Evolutionary conservation across 768 basidiomycete genomes (phyloP), one percentile per base, ranked within the genome.

Genomic region (Lactifluus hygrophoroides): DNA sequence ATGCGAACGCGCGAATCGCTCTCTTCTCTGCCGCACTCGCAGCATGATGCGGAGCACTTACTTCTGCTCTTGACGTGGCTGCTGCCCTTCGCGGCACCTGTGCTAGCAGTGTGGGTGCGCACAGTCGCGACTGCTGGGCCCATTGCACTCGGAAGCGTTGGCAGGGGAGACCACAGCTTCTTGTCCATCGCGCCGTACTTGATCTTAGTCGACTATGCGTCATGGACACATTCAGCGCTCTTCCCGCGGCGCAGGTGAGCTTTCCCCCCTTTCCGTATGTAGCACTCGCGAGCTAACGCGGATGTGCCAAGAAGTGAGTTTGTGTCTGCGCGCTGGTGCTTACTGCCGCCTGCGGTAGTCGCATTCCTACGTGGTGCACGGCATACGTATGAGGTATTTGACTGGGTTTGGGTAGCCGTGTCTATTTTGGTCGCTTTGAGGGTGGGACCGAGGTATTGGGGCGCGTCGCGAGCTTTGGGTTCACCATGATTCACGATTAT

Each of bases 101-200:
- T 87, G 6, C 74, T 97, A 25, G 85, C 81, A 1, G 92, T 95
- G 2, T 97, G 94, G 94, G 86, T 86, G 2, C 81, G 92, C 50
- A 94, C 93, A 38, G 73, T 95, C 11, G 77, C 81, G 37, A 88
- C 88, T 0, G 88, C 90, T 10, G 88, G 89, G 0, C 79, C 83
- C 60, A 85, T 80, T 8, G 81, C 84, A 3, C 87, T 88, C 3
- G n/a, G 84, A 85, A 5, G 88, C 88, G 2, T 94, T 93, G 69
- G 80, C 84, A 43, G 8, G 0, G 85, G 88, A 0, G 92, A 94
- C 68, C 90, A 93, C 66, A 80, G 81, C 66, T 79, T 86, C 60
- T 64, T 85, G 44, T 80, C 80, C 47, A 80, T 83, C 25, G 77
- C 77, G 0, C 87, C 86, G 6, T 84, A 82, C 67, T 70, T 89